phyloP scores from a whole-genome alignment of 2,329 filamentous ascomycete genomes.

The Colletotrichum sp. region DNA sequence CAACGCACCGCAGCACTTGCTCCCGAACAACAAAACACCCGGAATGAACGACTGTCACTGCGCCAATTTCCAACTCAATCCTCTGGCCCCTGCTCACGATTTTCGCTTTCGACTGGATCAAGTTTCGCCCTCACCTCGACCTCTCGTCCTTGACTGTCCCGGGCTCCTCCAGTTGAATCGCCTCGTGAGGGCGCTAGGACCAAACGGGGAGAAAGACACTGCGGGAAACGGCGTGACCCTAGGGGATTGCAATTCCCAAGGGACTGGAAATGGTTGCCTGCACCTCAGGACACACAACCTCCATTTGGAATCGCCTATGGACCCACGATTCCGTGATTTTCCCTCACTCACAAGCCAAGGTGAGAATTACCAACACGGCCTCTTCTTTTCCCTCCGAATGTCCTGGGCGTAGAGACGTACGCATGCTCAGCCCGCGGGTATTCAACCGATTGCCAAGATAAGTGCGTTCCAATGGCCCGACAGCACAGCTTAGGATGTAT shows the following conservation, averaged over 20 bases:
- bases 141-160: background rate
- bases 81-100: background rate
- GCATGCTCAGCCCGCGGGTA: background rate
- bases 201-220: background rate
- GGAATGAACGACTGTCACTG: background rate
- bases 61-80: background rate
- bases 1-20: background rate
- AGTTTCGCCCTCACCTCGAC: background rate
- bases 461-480: background rate
- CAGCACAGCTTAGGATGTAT: background rate
- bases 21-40: background rate
- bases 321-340: slow-evolving; percentile 1
- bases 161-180: background rate
- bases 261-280: slow-evolving; percentile 21
- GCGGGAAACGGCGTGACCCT: slow-evolving; percentile 4
- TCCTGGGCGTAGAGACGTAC: background rate
- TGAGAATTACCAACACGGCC: background rate
- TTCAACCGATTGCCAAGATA: background rate
- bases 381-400: background rate
- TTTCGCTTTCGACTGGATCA: background rate
- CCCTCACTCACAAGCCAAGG: slow-evolving; percentile 8
- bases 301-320: slow-evolving; percentile 12
- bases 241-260: slow-evolving; percentile 17
- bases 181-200: background rate
- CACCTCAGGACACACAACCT: slow-evolving; percentile 12